Conservation (phyloP, 2,329 filamentous ascomycete species). For the Aaosphaeria arxii region DNA sequence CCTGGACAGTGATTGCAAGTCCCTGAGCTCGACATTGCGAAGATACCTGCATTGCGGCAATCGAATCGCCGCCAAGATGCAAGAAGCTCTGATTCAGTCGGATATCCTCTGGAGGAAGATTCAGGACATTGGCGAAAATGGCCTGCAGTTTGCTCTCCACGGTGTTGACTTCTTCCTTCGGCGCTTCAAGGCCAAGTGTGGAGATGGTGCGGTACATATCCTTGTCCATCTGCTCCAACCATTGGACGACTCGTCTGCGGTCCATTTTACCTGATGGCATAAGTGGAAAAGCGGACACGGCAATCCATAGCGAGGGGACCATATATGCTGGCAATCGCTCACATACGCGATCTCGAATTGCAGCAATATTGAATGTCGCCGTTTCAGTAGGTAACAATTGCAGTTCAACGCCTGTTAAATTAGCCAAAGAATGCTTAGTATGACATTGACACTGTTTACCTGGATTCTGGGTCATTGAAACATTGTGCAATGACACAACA, state of each 20-base stretch:
- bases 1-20: slow-evolving; percentile 28
- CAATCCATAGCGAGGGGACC: slow-evolving; percentile 31
- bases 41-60: slow-evolving; percentile 34
- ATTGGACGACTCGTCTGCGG: slow-evolving; percentile 23
- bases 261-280: slow-evolving; percentile 33
- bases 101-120: slow-evolving; percentile 22
- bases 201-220: slow-evolving; percentile 25
- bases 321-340: slow-evolving; percentile 31
- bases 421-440: not conserved
- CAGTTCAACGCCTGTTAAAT: slow-evolving; percentile 1
- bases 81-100: slow-evolving; percentile 32
- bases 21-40: slow-evolving; percentile 29
- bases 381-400: slow-evolving; percentile 18
- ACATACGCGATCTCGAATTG: slow-evolving; percentile 25
- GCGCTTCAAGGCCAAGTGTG: slow-evolving; percentile 14
- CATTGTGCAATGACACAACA: slow-evolving; percentile 21
- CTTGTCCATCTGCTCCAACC: slow-evolving; percentile 29
- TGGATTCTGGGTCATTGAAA: slow-evolving; percentile 2
- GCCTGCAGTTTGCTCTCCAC: slow-evolving; percentile 25
- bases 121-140: slow-evolving; percentile 29
- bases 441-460: not conserved
- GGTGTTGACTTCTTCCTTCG: slow-evolving; percentile 10
- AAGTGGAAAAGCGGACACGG: slow-evolving; percentile 24
- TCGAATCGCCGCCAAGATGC: slow-evolving; percentile 34
- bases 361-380: slow-evolving; percentile 18